Evolutionary conservation across 2,329 filamentous ascomycete genomes (phyloP), one percentile per base, ranked within the genome.

Genomic region (Tricladium varicosporioides): DNA sequence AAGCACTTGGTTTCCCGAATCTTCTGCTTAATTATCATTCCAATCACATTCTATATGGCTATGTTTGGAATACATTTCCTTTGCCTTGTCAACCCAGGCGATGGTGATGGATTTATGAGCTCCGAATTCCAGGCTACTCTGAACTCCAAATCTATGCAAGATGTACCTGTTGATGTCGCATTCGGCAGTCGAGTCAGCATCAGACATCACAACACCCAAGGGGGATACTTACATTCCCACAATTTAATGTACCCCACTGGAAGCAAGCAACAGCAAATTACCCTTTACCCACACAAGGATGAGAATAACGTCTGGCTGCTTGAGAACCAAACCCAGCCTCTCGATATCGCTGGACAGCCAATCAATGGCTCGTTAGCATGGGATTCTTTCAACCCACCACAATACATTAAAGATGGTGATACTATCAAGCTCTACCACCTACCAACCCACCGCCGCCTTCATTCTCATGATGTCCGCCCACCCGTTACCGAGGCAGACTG

Each of bases 31-130:
- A 92, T 99, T 64, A 79, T 96, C 65, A 90, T 99, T 64, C 94
- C 94, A 5, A 65, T 89, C 22, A 86, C 85, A 36, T 96, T 99
- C 76, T 99, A 99, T 78, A 87, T 97, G 80, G 87, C 84, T 69
- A 96, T 97, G 90, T 99, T 99, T 70, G 92, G 85, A 53, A 95
- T 99, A 68, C 94, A 99, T 79, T 99, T 99, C 75, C 66, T 92
- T 65, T 95, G 91, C 78, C 82, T 99, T 44, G 84, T 88, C 59
- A 99, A 99, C 76, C 94, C 94, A 27, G 94, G 94, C 59, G 94
- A 99, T 52, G 94, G 94, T 54, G 94, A 99, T 74, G 94, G 94
- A 54, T 99, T 99, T 80, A 99, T 99, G 94, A 97, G 92, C 71
- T 96, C 93, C 54, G 94, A 99, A 71, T 99, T 99, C 79, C 94